Conservation (phyloP, 805 yeast species). For the Teunomyces funiuensis region DNA sequence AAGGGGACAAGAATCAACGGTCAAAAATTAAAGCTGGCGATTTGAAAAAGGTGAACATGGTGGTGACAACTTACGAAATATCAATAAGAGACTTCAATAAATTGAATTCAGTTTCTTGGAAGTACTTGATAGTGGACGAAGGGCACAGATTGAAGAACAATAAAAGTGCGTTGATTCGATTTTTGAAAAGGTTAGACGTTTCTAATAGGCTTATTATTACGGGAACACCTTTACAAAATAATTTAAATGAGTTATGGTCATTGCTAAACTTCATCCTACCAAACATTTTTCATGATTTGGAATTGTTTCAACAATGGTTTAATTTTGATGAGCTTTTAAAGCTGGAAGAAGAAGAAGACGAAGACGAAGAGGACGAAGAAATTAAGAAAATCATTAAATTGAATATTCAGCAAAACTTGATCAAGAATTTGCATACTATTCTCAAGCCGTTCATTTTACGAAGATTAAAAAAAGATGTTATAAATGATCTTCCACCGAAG, state of each 20-base stretch:
- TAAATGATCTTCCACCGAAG: conserved; percentile 74
- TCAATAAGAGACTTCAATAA: conserved; percentile 64
- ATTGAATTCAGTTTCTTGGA: conserved; percentile 64
- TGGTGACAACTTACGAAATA: conserved; percentile 82
- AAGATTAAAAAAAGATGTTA: conserved; percentile 73
- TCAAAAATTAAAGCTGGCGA: conserved; percentile 33
- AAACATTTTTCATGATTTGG: conserved; percentile 87
- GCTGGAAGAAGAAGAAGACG: conserved; percentile 13
- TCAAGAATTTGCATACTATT: conserved; percentile 80
- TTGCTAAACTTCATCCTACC: conserved; percentile 87
- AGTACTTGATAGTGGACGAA: conserved; percentile 87
- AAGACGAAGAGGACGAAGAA: conserved; percentile 33
- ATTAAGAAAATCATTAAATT: conserved; percentile 55
- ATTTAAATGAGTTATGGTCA: conserved; percentile 88
- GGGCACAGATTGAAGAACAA: conserved; percentile 91
- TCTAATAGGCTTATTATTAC: conserved; percentile 78
- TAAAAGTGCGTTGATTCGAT: conserved; percentile 71
- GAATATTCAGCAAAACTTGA: conserved; percentile 52
- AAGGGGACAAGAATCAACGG: conserved; percentile 64
- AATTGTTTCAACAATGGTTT: conserved; percentile 91
- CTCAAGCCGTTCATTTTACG: conserved; percentile 84
- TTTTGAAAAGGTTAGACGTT: conserved; percentile 65
- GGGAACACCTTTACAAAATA: conserved; percentile 96
- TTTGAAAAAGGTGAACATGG: conserved; percentile 43
- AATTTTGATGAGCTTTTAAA: conserved; percentile 66